Evolutionary conservation across 225 moss, liverwort and hornwort species (phyloP), one percentile per base, ranked within the genome.

Genomic region (Pseudisothecium myosuroides): DNA sequence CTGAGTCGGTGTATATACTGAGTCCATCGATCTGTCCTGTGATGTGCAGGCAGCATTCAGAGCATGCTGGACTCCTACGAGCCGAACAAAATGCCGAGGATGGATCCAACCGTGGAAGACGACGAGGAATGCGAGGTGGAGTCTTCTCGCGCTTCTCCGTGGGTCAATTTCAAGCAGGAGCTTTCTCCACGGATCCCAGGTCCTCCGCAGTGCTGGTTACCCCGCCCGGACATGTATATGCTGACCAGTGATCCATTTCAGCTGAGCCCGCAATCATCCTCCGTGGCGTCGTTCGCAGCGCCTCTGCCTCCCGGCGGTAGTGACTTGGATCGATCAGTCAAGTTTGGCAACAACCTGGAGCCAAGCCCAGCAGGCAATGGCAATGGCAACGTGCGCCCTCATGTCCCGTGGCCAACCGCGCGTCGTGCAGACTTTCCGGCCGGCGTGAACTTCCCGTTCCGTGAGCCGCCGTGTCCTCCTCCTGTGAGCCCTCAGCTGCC

Each of bases 131-230:
- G 83, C 26, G 95, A 93, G 63, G 90, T 84, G 55, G 85, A 89
- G 66, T 91, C 93, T 10, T 87, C 89, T 67, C 91, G 91, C 65
- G 85, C 90, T 65, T 85, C 88, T 12, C 86, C 94, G 5, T 93
- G 93, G 93, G 88, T 23, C 15, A 85, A 80, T 45, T 89, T 95
- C 69, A 96, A 96, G 88, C 85, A 91, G 29, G 96, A 96, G 65
- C 79, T 58, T 15, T 66, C 91, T 43, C 87, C 85, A 37, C 81
- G 90, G 56, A 86, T 27, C 66, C 60, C 69, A 14, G 90, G 67
- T 60, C 64, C 64, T 60, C 15, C 52, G 58, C 89, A 92, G 13
- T 78, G 73, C 62, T 93, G 95, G 95, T 83, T 92, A 50, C 86
- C 81, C 27, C 71, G 85, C 26, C 88, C 86, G 8, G 95, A 94